Evolutionary conservation across 179 eudicot genomes (phyloP), one percentile per base, ranked within the genome.

Genomic region (Monotropa hypopitys): DNA sequence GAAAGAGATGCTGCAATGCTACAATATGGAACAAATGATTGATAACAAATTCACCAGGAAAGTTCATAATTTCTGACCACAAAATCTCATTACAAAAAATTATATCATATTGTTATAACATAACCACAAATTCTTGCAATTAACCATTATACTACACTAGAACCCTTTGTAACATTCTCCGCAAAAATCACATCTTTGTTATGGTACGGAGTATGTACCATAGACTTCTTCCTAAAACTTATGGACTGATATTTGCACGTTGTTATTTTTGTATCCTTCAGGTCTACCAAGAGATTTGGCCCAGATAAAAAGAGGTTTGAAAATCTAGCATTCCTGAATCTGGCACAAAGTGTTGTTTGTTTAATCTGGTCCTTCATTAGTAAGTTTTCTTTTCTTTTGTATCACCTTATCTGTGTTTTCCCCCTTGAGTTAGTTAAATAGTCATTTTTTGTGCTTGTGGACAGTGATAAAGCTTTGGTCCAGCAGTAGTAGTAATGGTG

Each of bases 251-350:
- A 1, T 28, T 61, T 54, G 30, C n/a, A 18, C 28, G 28, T 3
- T 30, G 4, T 13, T 49, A n/a, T 47, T n/a, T 53, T 20, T 10
- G 7, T 43, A 15, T 57, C 21, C 23, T 70, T 80, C 81, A 94
- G 98, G 85, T 94, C 98, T 68, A 94, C 97, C 59, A 94, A 92
- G 87, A 84, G 89, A 67, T 92, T 92, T 88, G 98, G 98, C 30
- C 81, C 88, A 21, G 93, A 92, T 62, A 86, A 88, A 85, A 81
- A 88, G 89, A 89, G 98, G 82, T 94, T 94, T 77, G 95, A 92
- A 81, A 94, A 92, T 76, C 86, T 94, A 49, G 95, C 97, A 30
- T 94, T 92, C 82, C 86, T 94, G 78, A 94, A 94, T 74, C 82
- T 94, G 82, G 97, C 97, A 1, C 98, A 94, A 73, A 92, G 85